A percentile compares a stretch with the other conserved stretches of the same genome.
Conservation (phyloP, 1,139 yeast species). For the Candida sanyaensis region DNA sequence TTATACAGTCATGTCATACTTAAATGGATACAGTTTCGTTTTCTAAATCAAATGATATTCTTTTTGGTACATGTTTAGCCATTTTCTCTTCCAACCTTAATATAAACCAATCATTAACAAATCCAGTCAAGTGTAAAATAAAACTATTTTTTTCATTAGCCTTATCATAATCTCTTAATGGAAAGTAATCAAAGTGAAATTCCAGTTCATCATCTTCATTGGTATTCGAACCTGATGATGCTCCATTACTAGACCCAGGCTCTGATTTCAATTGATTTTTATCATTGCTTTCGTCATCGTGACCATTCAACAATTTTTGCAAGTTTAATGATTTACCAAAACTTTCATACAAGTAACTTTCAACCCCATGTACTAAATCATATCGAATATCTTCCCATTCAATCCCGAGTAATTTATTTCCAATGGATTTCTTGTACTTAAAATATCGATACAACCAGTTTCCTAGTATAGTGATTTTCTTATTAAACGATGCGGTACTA, state of each 20-base stretch:
- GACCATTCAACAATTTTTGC: not conserved
- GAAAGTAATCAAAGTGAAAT: conserved; percentile 22
- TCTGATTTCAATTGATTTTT: not conserved
- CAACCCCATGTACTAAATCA: conserved; percentile 42
- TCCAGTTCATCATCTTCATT: conserved; percentile 10
- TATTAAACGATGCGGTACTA: conserved; percentile 30
- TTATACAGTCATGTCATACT: not conserved
- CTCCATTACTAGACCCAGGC: not conserved
- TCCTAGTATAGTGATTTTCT: conserved; percentile 28
- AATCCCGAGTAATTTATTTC: conserved; percentile 41
- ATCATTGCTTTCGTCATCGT: not conserved
- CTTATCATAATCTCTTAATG: conserved; percentile 38
- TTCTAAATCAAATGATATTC: conserved; percentile 29
- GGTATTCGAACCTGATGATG: not conserved
- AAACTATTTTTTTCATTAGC: conserved; percentile 35
- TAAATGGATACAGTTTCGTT: conserved; percentile 20
- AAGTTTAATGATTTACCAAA: conserved; percentile 28
- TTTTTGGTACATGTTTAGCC: conserved; percentile 2
- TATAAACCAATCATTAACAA: conserved; percentile 28
- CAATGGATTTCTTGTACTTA: conserved; percentile 40
- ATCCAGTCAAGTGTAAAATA: conserved; percentile 28
- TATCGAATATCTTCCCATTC: conserved; percentile 50
- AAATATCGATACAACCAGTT: conserved; percentile 40
- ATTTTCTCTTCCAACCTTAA: conserved; percentile 9
- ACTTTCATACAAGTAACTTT: conserved; percentile 33